A percentile compares a stretch with the other conserved stretches of the same genome.
These are phyloP conservation scores for Spathaspora sp. DNA, from an alignment of 1,139 yeast species.

Conservation along the genomic window DNA sequence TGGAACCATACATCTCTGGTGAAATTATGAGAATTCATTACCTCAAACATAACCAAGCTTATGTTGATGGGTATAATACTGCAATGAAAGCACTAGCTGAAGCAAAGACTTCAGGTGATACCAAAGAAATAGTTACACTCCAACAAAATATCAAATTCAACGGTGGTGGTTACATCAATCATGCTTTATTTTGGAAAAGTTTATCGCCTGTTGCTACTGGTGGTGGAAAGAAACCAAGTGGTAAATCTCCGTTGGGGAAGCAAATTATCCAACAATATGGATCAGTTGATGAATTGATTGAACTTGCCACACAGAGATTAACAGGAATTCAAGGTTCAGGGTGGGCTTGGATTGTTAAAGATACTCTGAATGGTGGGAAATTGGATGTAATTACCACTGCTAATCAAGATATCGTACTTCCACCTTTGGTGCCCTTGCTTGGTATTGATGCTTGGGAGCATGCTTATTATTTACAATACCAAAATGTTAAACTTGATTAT, in stretches of 20 bases:
- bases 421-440: slow-evolving; percentile 66
- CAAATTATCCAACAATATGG: slow-evolving; percentile 73
- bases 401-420: slow-evolving; percentile 86
- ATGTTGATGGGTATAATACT: slow-evolving; percentile 83
- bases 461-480: slow-evolving; percentile 94
- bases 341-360: slow-evolving; percentile 94
- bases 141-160: slow-evolving; percentile 87
- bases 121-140: slow-evolving; percentile 65
- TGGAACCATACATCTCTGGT: slow-evolving; percentile 89
- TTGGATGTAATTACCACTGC: slow-evolving; percentile 83
- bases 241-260: slow-evolving; percentile 56
- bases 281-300: slow-evolving; percentile 69
- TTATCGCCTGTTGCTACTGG: slow-evolving; percentile 79
- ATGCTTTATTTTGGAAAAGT: slow-evolving; percentile 86
- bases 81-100: slow-evolving; percentile 78
- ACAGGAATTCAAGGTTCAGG: slow-evolving; percentile 98
- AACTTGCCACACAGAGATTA: slow-evolving; percentile 69
- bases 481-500: slow-evolving; percentile 91
- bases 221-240: slow-evolving; percentile 81
- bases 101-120: slow-evolving; percentile 66
- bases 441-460: slow-evolving; percentile 99
- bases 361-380: slow-evolving; percentile 71
- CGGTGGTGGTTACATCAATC: slow-evolving; percentile 94
- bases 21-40: slow-evolving; percentile 89
- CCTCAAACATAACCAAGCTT: slow-evolving; percentile 93